Base-by-base conservation (phyloP, 176 grass and related monocot genomes). In the Puya raimondii region DNA sequence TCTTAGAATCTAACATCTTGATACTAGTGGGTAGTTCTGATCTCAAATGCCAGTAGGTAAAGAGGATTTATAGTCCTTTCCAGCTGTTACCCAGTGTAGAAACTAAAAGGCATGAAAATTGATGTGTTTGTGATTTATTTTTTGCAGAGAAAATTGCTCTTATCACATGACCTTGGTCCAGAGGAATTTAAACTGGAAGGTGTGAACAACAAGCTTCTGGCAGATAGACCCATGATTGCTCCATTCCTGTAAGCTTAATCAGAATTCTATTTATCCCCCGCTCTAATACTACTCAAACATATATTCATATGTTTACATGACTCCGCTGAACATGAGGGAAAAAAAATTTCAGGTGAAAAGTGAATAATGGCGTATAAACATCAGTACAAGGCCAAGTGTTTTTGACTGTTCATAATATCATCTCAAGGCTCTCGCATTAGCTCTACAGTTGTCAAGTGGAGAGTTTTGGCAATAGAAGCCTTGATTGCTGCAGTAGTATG, bases 101-200 rank as follows among this genome's bases (percentile, higher is more conserved):
- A 20, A 16, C 16, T 16, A 20, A 59, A 18, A 16, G 6, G 56
- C 17, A 22, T 20, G 20, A 18, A 59, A 59, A 7, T 10, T 22
- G 56, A 42, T 59, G n/a, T 59, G 9, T n/a, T 59, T 18, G 52
- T 89, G 23, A 77, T 42, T 42, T 42, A 42, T 42, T 42, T 42
- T 42, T 4, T 79, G 78, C 80, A 97, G 93, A 90, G 78, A 76
- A 85, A 84, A 42, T 74, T 97, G 74, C 56, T 97, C 66, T 85
- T 84, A 18, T 75, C 75, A 54, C 78, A 85, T 42, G 78, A 74
- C 77, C 67, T 74, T 15, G 50, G 74, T 17, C 78, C 79, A 27
- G 74, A 80, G 27, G 93, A 67, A 74, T 53, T 71, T 66, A 82
- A 72, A 48, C 69, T 76, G 53, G 86, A 63, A 67, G 78, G 64